phyloP scores from a whole-genome alignment of 2,329 filamentous ascomycete genomes.

The Rhynchosporium agropyri region DNA sequence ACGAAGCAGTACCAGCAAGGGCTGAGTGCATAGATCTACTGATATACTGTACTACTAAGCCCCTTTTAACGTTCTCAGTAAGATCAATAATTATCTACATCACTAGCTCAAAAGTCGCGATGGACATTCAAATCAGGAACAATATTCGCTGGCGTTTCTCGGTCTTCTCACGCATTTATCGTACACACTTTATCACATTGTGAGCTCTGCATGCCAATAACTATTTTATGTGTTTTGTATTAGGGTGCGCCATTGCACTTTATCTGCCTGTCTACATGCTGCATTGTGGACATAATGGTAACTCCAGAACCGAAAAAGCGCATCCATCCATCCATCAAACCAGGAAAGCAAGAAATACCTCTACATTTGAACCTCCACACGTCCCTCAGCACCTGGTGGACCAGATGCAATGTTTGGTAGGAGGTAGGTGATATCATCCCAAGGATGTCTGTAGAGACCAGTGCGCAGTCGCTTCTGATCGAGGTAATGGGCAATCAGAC shows the following conservation, averaged over 20 bases:
- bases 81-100: too few relatives aligned
- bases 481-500: conserved; percentile 99
- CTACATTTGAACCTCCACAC: conserved; percentile 82
- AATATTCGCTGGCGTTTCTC: too few relatives aligned
- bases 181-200: not conserved
- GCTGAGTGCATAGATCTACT: too few relatives aligned
- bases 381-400: conserved; percentile 74
- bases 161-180: too few relatives aligned
- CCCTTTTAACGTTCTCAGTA: too few relatives aligned
- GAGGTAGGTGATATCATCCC: conserved; percentile 97
- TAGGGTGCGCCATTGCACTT: conserved; percentile 31
- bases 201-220: not conserved
- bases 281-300: conserved; percentile 25
- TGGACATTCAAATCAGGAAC: too few relatives aligned
- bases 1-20: too few relatives aligned
- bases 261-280: conserved; percentile 31
- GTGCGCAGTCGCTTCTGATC: conserved; percentile 99
- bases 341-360: conserved; percentile 21
- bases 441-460: conserved; percentile 97
- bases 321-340: conserved; percentile 15
- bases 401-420: conserved; percentile 77
- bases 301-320: conserved; percentile 27
- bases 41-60: too few relatives aligned
- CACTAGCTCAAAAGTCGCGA: too few relatives aligned
- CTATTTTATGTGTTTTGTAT: conserved; percentile 20